phyloP scores from a whole-genome alignment of 208 protist genomes.

The Polymyxa betae region DNA sequence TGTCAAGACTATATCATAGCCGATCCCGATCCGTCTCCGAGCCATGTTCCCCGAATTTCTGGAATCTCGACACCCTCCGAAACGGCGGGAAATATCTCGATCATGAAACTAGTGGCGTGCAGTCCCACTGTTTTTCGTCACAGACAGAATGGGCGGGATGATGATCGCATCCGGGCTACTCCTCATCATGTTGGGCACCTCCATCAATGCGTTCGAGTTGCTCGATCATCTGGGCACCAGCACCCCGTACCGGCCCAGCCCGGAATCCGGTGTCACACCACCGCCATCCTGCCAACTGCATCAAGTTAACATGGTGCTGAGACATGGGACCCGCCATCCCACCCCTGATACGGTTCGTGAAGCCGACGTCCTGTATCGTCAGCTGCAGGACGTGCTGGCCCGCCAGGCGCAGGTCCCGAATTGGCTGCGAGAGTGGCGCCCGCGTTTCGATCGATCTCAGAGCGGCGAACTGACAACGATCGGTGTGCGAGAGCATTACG shows the following conservation, averaged over 20 bases:
- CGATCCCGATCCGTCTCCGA: too few species aligned
- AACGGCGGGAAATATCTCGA: too few species aligned
- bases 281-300: background rate
- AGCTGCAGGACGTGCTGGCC: background rate
- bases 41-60: too few species aligned
- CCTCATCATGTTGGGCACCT: background rate
- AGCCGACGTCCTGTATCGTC: background rate
- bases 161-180: too few species aligned
- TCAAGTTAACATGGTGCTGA: background rate
- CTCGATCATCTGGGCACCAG: background rate
- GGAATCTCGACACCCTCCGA: too few species aligned
- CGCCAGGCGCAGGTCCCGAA: background rate
- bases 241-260: background rate
- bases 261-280: background rate
- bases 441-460: background rate
- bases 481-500: background rate
- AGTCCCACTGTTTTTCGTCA: too few species aligned
- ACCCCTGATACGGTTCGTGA: background rate
- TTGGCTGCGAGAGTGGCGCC: too few species aligned
- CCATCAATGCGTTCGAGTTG: background rate
- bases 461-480: background rate
- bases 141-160: too few species aligned
- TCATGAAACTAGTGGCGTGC: too few species aligned
- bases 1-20: too few species aligned
- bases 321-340: background rate